phyloP scores from a whole-genome alignment of 805 yeast genomes.

The Candida anglica region DNA sequence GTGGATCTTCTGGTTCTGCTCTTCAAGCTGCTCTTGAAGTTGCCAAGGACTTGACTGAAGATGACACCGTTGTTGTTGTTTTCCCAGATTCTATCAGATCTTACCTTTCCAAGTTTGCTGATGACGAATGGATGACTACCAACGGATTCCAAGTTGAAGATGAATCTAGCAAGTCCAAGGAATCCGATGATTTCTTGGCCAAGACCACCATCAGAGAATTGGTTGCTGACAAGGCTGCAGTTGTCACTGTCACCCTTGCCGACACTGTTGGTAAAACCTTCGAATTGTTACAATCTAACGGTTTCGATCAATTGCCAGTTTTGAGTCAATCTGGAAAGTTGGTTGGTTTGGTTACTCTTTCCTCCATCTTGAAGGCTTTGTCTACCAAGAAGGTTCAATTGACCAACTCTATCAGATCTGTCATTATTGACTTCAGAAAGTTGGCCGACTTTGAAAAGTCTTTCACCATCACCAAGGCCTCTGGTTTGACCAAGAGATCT shows the following conservation, averaged over 20 bases:
- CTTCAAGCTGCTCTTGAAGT: slow-evolving; percentile 73
- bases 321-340: slow-evolving; percentile 56
- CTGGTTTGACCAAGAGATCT: slow-evolving; percentile 57
- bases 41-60: slow-evolving; percentile 63
- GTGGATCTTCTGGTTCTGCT: slow-evolving; percentile 88
- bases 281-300: slow-evolving; percentile 65
- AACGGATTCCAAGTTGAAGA: slow-evolving; percentile 61
- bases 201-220: slow-evolving; percentile 58
- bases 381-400: slow-evolving; percentile 57
- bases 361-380: slow-evolving; percentile 63
- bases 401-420: slow-evolving; percentile 52
- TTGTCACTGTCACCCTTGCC: slow-evolving; percentile 62
- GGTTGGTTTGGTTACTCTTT: slow-evolving; percentile 73
- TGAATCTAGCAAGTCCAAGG: slow-evolving; percentile 34
- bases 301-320: slow-evolving; percentile 85
- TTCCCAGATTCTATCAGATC: slow-evolving; percentile 88
- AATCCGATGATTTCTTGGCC: slow-evolving; percentile 39
- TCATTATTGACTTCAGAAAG: slow-evolving; percentile 72
- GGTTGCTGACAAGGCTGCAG: slow-evolving; percentile 64
- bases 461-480: slow-evolving; percentile 53
- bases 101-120: slow-evolving; percentile 81
- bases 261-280: slow-evolving; percentile 64
- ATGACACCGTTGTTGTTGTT: slow-evolving; percentile 72
- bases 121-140: slow-evolving; percentile 85
- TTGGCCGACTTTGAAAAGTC: slow-evolving; percentile 65